Percentiles rank a stretch among this genome's conserved stretches.
Conservation (phyloP, 2,329 filamentous ascomycete species). For the Epichloe festucae region DNA sequence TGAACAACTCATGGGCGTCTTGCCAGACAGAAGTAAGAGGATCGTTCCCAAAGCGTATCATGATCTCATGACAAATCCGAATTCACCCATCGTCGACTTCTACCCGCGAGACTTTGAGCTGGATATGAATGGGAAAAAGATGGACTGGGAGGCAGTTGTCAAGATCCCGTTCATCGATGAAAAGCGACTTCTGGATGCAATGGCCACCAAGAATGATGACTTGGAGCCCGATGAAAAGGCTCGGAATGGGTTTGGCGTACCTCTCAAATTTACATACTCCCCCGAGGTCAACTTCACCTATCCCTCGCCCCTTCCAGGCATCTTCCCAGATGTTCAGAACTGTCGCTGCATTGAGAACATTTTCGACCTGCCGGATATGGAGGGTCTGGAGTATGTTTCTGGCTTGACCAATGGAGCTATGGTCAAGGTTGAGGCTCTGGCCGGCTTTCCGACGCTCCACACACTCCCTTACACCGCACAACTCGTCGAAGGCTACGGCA, state of each 20-base stretch:
- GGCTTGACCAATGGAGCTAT: slow-evolving; percentile 77
- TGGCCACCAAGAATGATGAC: slow-evolving; percentile 69
- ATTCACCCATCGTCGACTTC: slow-evolving; percentile 93
- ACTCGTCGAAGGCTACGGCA: slow-evolving; percentile 60
- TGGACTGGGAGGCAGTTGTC: slow-evolving; percentile 98
- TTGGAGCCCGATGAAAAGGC: slow-evolving; percentile 67
- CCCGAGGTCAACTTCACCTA: slow-evolving; percentile 69
- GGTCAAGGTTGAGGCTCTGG: slow-evolving; percentile 68
- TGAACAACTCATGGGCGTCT: slow-evolving; percentile 94
- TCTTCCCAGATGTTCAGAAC: slow-evolving; percentile 77
- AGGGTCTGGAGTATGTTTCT: slow-evolving; percentile 73
- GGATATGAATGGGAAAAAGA: slow-evolving; percentile 99
- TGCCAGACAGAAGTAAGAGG: slow-evolving; percentile 93
- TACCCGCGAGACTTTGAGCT: slow-evolving; percentile 94
- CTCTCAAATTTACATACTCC: slow-evolving; percentile 86
- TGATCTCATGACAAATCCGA: slow-evolving; percentile 78
- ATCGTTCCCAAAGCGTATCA: slow-evolving; percentile 85
- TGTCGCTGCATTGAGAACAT: slow-evolving; percentile 94
- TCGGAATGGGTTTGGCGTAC: slow-evolving; percentile 83
- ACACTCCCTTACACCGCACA: slow-evolving; percentile 72
- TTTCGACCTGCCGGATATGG: slow-evolving; percentile 85
- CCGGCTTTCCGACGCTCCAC: slow-evolving; percentile 84
- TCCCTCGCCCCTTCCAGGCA: slow-evolving; percentile 72
- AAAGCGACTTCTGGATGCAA: slow-evolving; percentile 67
- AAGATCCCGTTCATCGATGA: slow-evolving; percentile 99